Percentiles rank a stretch among this genome's conserved stretches.
Evolutionary conservation across 805 yeast genomes (phyloP).

Genomic region (Suhomyces emberorum): DNA sequence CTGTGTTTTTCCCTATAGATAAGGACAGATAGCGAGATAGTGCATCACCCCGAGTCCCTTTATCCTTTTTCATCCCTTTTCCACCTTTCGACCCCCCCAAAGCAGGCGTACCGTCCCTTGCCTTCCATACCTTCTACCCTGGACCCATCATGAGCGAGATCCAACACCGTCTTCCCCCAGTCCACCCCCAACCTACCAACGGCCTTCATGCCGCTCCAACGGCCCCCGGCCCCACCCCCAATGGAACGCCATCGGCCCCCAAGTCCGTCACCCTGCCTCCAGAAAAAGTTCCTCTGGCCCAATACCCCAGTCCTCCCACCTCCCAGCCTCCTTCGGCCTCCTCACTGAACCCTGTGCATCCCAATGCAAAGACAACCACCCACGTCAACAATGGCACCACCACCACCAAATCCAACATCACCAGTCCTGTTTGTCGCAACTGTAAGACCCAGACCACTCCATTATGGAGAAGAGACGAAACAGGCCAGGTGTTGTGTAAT

Average conservation of each 20-base stretch:
- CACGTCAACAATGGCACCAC: conserved; percentile 58
- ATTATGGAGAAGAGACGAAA: conserved; percentile 90
- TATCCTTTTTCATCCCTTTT: too few species aligned
- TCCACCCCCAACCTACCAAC: conserved; percentile 6
- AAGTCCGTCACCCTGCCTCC: conserved; percentile 3
- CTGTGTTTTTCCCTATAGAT: not conserved
- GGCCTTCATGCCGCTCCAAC: conserved; percentile 1
- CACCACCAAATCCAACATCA: conserved; percentile 59
- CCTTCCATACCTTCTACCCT: not conserved
- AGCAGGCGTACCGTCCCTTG: too few species aligned
- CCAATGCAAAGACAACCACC: conserved; percentile 62
- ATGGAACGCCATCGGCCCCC: not conserved
- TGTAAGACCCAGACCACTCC: conserved; percentile 94
- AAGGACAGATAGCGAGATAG: not conserved
- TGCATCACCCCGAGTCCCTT: too few species aligned
- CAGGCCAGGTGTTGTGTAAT: conserved; percentile 83
- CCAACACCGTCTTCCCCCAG: conserved; percentile 17
- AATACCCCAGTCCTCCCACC: conserved; percentile 3
- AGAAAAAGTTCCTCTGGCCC: conserved; percentile 1
- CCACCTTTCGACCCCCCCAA: not conserved
- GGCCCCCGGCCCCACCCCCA: not conserved
- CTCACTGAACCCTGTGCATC: conserved; percentile 40
- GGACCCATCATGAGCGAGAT: conserved; percentile 16
- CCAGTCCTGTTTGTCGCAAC: conserved; percentile 77
- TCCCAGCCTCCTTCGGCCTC: conserved; percentile 3